phyloP scores from a whole-genome alignment of 2,329 filamentous ascomycete species.

The Tolypocladium ophioglossoides region DNA sequence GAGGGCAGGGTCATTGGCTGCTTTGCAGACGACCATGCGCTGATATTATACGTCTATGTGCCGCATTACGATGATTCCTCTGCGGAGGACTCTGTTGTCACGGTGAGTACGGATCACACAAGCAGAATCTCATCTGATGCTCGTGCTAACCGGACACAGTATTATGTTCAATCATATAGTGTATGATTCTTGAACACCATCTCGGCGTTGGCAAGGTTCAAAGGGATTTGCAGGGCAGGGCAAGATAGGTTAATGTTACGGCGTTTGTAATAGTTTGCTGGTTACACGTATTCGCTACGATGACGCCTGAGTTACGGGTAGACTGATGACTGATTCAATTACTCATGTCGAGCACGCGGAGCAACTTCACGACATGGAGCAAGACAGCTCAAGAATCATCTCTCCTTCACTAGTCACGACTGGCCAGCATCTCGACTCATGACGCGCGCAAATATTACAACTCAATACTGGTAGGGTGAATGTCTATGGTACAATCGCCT shows the following conservation, averaged over 20 bases:
- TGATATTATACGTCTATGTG: conserved; percentile 77
- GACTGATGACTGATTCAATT: neutral
- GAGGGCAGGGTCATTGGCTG: conserved; percentile 91
- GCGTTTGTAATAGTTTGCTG: neutral
- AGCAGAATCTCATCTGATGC: neutral
- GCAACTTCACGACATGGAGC: neutral
- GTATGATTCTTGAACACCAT: conserved; percentile 6
- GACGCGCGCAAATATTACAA: neutral
- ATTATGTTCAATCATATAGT: conserved; percentile 34
- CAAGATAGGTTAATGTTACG: neutral
- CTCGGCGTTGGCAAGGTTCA: neutral
- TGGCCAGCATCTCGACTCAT: neutral
- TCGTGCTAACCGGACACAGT: conserved; percentile 20
- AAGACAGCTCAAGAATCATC: neutral
- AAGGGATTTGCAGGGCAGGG: neutral
- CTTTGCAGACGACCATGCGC: conserved; percentile 67
- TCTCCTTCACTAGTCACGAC: neutral
- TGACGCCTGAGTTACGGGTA: neutral
- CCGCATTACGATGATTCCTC: conserved; percentile 55
- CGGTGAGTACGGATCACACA: conserved; percentile 37
- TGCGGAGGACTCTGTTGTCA: conserved; percentile 64
- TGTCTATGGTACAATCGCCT: conserved; percentile 2
- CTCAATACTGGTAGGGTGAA: neutral
- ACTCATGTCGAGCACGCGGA: neutral
- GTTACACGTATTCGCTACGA: neutral